phyloP scores from a whole-genome alignment of 768 basidiomycete species.

The Chalciporus chontae region DNA sequence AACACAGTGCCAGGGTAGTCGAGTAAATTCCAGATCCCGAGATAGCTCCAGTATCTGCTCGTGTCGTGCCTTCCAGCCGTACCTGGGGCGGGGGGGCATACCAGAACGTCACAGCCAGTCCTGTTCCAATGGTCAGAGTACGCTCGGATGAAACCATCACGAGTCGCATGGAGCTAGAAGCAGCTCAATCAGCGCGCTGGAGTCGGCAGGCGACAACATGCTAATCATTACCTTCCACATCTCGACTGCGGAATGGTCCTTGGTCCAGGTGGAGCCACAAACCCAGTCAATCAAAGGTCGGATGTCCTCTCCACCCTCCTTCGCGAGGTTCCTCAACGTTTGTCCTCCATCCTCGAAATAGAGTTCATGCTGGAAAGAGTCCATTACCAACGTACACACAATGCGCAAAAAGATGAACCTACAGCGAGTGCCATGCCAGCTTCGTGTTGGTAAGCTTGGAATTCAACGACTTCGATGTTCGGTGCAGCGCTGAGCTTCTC shows the following conservation, averaged over 20 bases:
- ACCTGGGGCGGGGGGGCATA: constrained; percentile 35
- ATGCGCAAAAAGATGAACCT: constrained; percentile 6
- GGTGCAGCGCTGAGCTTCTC: constrained; percentile 32
- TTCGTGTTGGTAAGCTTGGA: constrained; percentile 34
- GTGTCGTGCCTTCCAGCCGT: constrained; percentile 39
- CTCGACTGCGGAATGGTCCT: constrained; percentile 20
- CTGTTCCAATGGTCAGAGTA: constrained; percentile 37
- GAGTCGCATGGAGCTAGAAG: constrained; percentile 24
- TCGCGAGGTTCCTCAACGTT: constrained; percentile 18
- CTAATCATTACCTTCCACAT: constrained; percentile 28
- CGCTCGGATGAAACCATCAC: constrained; percentile 34
- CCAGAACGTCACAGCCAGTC: constrained; percentile 38
- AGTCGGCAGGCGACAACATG: not conserved
- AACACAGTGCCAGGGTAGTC: constrained; percentile 45
- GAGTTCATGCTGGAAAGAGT: constrained; percentile 27
- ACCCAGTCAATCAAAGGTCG: constrained; percentile 38
- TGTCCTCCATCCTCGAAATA: constrained; percentile 40
- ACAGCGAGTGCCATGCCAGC: constrained; percentile 31
- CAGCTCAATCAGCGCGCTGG: constrained; percentile 5
- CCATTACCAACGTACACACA: not conserved
- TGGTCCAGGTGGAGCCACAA: constrained; percentile 25
- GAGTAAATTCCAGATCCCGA: constrained; percentile 40
- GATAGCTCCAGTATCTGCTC: constrained; percentile 37
- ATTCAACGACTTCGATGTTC: constrained; percentile 36
- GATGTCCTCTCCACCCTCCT: constrained; percentile 33